Evolutionary conservation across 2,329 filamentous ascomycete species (phyloP).

Genomic region (Stagonosporopsis tanaceti): DNA sequence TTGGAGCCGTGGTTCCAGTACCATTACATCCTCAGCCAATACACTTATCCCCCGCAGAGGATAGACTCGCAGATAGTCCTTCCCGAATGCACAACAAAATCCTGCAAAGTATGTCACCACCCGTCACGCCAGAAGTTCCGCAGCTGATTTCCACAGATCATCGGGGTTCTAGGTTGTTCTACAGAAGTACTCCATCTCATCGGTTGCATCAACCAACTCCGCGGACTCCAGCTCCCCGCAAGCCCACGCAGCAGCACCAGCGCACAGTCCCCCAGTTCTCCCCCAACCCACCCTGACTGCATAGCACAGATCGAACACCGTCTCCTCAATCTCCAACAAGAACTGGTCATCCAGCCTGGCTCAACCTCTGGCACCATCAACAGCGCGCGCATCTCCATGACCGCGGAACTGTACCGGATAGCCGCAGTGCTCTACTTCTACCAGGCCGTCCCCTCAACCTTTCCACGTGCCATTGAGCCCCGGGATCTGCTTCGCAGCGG

Average conservation of each 20-base stretch:
- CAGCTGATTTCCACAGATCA: constrained; percentile 46
- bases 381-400: constrained; percentile 49
- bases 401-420: constrained; percentile 62
- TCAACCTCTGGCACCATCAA: constrained; percentile 39
- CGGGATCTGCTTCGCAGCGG: constrained; percentile 31
- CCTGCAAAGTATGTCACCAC: neutral
- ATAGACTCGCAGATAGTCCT: constrained; percentile 40
- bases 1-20: constrained; percentile 60
- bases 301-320: constrained; percentile 25
- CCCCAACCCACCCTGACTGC: neutral
- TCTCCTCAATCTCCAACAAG: constrained; percentile 33
- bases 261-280: neutral
- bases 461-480: constrained; percentile 31
- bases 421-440: constrained; percentile 58
- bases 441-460: constrained; percentile 40
- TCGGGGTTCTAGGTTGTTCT: constrained; percentile 59
- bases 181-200: constrained; percentile 57
- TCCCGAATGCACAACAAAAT: neutral
- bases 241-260: neutral
- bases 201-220: constrained; percentile 51
- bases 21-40: constrained; percentile 57
- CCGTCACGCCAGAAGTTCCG: neutral
- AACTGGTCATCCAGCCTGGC: constrained; percentile 31
- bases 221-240: neutral
- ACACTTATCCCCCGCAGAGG: constrained; percentile 47